Evolutionary conservation across 176 grass and related monocot species (phyloP).

Genomic region (Phoenix roebelenii): DNA sequence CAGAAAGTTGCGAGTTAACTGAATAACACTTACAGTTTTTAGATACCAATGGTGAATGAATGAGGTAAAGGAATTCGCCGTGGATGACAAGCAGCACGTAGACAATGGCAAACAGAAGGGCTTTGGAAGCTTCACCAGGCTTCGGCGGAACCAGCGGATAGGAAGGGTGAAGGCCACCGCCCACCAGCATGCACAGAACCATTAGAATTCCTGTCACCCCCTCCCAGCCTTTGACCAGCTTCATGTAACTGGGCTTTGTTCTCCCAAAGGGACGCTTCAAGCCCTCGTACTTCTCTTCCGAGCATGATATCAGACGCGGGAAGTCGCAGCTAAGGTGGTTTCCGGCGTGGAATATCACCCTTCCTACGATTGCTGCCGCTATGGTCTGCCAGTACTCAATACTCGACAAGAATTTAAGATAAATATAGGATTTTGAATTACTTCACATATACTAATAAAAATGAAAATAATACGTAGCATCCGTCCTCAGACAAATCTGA

Average conservation of each 20-base stretch:
- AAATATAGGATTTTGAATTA: no score
- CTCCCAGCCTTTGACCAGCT: constrained; percentile 61
- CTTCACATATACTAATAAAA: no score
- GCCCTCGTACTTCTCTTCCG: constrained; percentile 52
- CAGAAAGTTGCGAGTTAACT: no score
- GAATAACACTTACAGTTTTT: constrained; percentile 50
- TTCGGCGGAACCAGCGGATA: constrained; percentile 83
- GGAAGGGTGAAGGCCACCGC: constrained; percentile 89
- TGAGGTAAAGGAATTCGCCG: constrained; percentile 76
- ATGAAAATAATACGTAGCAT: no score
- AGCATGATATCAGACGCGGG: constrained; percentile 55
- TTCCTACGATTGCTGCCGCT: constrained; percentile 80
- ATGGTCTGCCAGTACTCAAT: constrained; percentile 52
- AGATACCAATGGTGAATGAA: constrained; percentile 69
- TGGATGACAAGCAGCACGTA: constrained; percentile 85
- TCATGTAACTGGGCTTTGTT: constrained; percentile 66
- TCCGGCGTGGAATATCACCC: constrained; percentile 89
- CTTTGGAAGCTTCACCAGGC: constrained; percentile 77
- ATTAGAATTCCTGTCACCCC: constrained; percentile 88
- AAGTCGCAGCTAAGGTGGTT: constrained; percentile 90
- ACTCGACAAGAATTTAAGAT: neutral
- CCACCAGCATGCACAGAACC: constrained; percentile 92
- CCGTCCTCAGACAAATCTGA: no score
- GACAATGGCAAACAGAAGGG: constrained; percentile 84
- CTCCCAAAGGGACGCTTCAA: constrained; percentile 59